Conservation (phyloP, 2,329 filamentous ascomycete genomes). For the Diatrype stigma region DNA sequence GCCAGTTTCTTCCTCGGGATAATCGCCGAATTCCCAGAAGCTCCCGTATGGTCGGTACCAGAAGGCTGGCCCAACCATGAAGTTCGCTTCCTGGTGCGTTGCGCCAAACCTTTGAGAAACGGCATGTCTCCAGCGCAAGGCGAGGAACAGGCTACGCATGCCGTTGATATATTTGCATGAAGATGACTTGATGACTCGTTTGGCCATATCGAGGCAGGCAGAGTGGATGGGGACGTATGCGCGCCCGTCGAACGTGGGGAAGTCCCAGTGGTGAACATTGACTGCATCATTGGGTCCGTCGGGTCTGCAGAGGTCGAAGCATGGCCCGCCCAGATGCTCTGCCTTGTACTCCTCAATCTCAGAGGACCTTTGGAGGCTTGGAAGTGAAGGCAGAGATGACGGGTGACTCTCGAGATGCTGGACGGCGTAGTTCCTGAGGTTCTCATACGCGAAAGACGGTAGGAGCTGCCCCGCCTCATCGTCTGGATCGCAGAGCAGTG, state of each 20-base stretch:
- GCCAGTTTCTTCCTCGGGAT: background rate
- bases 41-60: slow-evolving; percentile 2
- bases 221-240: slow-evolving; percentile 2
- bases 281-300: background rate
- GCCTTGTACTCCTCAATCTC: background rate
- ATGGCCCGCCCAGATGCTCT: background rate
- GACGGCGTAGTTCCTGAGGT: background rate
- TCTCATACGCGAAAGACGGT: slow-evolving; percentile 1
- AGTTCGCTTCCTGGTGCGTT: background rate
- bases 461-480: slow-evolving; percentile 4
- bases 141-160: slow-evolving; percentile 3
- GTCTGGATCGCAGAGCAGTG: slow-evolving; percentile 5
- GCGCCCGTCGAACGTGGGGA: background rate
- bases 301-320: background rate
- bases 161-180: background rate
- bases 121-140: slow-evolving; percentile 6
- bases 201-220: slow-evolving; percentile 5
- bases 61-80: background rate
- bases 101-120: background rate
- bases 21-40: background rate
- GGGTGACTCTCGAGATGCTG: too few relatives aligned
- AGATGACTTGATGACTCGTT: slow-evolving; percentile 1
- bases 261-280: background rate
- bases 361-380: background rate
- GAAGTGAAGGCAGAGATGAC: too few relatives aligned